Base-by-base conservation (phyloP, 208 protist genomes). In the Crithidia mellificae region DNA sequence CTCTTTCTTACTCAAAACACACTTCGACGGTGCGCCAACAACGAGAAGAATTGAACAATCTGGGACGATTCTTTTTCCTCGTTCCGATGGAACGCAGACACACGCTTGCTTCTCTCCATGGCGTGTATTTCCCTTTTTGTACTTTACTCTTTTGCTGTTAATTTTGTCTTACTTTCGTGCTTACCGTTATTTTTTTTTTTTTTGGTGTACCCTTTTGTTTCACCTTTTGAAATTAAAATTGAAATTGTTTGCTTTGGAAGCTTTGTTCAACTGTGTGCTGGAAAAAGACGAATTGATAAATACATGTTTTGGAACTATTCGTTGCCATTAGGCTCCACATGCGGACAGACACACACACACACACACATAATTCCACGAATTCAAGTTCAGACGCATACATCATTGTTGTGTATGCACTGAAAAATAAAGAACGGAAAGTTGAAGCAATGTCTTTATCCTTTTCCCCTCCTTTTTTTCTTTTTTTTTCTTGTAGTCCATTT, bases 101-200 rank as follows among this genome's bases (percentile, higher is more conserved):
- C 22, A 24, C 20, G 46, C 22, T 29, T 51, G 46, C 46, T 51
- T 51, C 46, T 5, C 46, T 17, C n/a, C n/a, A 29, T 51, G 46
- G 34, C 41, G 20, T 66, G 41, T 39, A 24, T 56, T 66, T 55
- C 2, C n/a, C 17, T 53, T 44, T 43, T 17, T 32, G 46, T 51
- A 2, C 12, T 38, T 36, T 15, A 41, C 57, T 15, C 12, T 9
- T 51, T 30, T 51, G 3, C 11, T 41, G 5, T 38, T 38, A 5
- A 12, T 38, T 11, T 38, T 12, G 11, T 5, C 34, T 38, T 38
- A 38, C 34, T 38, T 38, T 38, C 34, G 11, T 38, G 34, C 11
- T 38, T 38, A 38, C 34, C 34, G 34, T n/a, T 15, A n/a, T 6
- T n/a, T 58, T 41, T 68, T 47, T 25, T 29, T 46, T 41, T 58